Base-by-base conservation (phyloP, 257 asterid genomes). In the Marsdenia floribunda region DNA sequence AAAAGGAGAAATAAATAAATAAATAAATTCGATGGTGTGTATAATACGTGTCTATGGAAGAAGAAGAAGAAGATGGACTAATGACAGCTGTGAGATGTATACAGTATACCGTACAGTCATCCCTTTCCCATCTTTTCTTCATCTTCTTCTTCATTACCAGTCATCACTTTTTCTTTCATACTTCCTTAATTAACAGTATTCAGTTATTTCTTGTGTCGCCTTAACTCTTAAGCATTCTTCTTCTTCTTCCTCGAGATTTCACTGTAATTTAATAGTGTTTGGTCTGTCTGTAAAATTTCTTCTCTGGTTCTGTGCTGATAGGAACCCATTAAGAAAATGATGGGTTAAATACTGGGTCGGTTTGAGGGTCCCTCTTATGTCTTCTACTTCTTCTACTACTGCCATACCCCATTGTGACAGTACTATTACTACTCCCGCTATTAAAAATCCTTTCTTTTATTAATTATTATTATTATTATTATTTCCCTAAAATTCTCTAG, bases 271-370 rank as follows among this genome's bases (percentile, higher is more conserved):
- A 29, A 29, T 29, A 29, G 33, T 29, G 1, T 29, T 29, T 29
- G 33, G 33, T 29, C 33, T 29, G 1, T 29, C 33, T 29, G 33
- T 29, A 57, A 26, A 24, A 0, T 26, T 38, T 19, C 14, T 18
- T 21, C 52, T 66, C 71, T 66, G 71, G 71, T 38, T 66, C 0
- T 19, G 71, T 37, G 71, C 49, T 15, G 7, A 52, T 19, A 55
- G 61, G 10, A 44, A 44, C 52, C 52, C 29, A 66, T 66, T 66
- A 38, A 38, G 50, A 66, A 66, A 66, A 66, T 66, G 52, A 38
- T 66, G 71, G 52, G 26, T 66, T 38, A 66, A 66, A 66, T 66
- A 66, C 52, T 66, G 71, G 50, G 71, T 66, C 71, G 71, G 50
- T 66, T 66, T 16, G 50, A 19, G 71, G 71, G 71, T 66, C 71